Evolutionary conservation across 2,329 filamentous ascomycete genomes (phyloP).

Genomic region (Apiospora pterosperma): DNA sequence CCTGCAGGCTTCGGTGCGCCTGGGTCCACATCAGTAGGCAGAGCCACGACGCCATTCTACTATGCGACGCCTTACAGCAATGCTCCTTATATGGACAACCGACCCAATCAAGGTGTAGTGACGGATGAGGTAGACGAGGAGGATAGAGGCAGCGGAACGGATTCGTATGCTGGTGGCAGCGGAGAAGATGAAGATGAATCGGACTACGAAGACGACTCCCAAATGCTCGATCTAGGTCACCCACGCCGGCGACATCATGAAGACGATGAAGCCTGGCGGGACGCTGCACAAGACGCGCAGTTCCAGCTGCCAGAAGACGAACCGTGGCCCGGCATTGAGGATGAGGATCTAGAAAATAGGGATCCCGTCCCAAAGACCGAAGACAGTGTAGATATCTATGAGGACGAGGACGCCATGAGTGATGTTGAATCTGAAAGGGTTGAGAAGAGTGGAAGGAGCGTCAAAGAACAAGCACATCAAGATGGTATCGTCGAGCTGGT

Average conservation of each 20-base stretch:
- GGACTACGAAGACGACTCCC: slow-evolving; percentile 22
- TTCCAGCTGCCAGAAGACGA: slow-evolving; percentile 46
- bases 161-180: slow-evolving; percentile 30
- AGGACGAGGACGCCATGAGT: slow-evolving; percentile 18
- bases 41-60: slow-evolving; percentile 54
- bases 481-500: neutral
- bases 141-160: slow-evolving; percentile 26
- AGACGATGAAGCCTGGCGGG: slow-evolving; percentile 20
- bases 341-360: slow-evolving; percentile 44
- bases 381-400: slow-evolving; percentile 8
- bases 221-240: slow-evolving; percentile 27
- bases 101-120: slow-evolving; percentile 24
- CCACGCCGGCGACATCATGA: slow-evolving; percentile 10
- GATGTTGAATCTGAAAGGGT: slow-evolving; percentile 9
- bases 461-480: slow-evolving; percentile 2
- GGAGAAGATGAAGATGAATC: slow-evolving; percentile 24
- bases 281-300: slow-evolving; percentile 23
- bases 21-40: slow-evolving; percentile 12
- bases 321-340: slow-evolving; percentile 55
- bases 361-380: slow-evolving; percentile 32
- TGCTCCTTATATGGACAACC: slow-evolving; percentile 43
- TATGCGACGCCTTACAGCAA: slow-evolving; percentile 75
- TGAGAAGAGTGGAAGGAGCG: neutral
- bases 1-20: slow-evolving; percentile 31
- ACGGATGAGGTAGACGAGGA: slow-evolving; percentile 29